Base-by-base conservation (phyloP, 2,329 filamentous ascomycete genomes). In the Xylariaceae sp. region DNA sequence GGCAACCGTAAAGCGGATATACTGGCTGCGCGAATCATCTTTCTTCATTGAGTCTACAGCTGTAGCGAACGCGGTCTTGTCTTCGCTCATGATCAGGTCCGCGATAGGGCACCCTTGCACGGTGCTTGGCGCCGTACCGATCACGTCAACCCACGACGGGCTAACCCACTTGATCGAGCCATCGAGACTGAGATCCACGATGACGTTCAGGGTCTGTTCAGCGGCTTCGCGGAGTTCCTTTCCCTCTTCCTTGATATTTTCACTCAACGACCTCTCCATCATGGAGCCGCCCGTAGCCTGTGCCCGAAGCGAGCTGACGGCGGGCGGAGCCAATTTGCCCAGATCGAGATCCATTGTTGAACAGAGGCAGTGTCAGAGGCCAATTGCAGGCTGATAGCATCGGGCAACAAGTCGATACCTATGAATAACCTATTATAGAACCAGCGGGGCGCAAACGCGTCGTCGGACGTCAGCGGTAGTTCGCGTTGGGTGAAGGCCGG, bases 81-180 rank as follows among this genome's bases (percentile, higher is more conserved):
- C 89, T 61, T 89, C 90, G 72, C 83, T 80, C 65, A 92, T 79
- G 63, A 97, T 83, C 53, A 97, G 76, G 58, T 96, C 89, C 58
- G 89, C 82, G 64, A 99, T 92, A 62, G 86, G 81, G 65, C 84
- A 87, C 60, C 90, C 90, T 66, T 89, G 82, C 54, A 97, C 85
- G 6, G 84, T 81, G 49, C 89, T 86, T 45, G 87, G 82, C 50
- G 83, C 77, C 3, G 89, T 93, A 60, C 94, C 94, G 61, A 97
- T 88, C 53, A 99, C 88, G 69, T 97, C 92, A 61, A 85, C 84
- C 94, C 94, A 99, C 13, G 93, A 97, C 10, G 92, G 90, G 73
- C 93, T 97, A 68, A 96, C 92, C 90, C 94, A 99, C 75, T 92
- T 89, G 69, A 99, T 88, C 62, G 86, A 88, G 65, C 91, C 91